Percentiles rank a stretch among this genome's conserved stretches.
phyloP scores from a whole-genome alignment of 257 asterid genomes.

The Coffea eugenioides region DNA sequence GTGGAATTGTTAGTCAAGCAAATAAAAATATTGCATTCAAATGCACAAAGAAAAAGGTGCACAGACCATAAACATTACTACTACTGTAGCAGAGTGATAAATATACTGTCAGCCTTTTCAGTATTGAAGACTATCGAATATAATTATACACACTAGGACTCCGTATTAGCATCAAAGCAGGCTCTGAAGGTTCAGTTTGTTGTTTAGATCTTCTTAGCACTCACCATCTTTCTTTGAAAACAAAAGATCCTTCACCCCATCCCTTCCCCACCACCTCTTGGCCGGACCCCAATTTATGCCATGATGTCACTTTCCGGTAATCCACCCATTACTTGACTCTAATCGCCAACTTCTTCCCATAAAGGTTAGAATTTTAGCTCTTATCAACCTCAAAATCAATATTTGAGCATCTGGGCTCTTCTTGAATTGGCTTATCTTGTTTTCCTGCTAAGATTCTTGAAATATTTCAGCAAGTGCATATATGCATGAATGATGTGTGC shows the following conservation, averaged over 20 bases:
- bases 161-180: neutral
- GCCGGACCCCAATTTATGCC: constrained; percentile 8
- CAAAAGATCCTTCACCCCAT: neutral
- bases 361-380: constrained; percentile 19
- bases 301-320: constrained; percentile 21
- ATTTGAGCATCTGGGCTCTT: constrained; percentile 6
- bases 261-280: neutral
- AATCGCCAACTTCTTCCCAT: neutral
- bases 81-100: neutral
- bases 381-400: neutral
- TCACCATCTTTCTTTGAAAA: neutral
- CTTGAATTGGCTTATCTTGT: constrained; percentile 9
- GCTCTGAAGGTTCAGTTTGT: constrained; percentile 13
- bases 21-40: neutral
- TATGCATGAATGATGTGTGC: neutral
- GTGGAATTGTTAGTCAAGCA: neutral
- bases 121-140: neutral
- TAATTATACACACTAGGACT: too few relatives aligned
- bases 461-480: neutral
- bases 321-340: constrained; percentile 13
- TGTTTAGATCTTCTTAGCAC: constrained; percentile 16
- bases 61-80: neutral
- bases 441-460: neutral
- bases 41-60: neutral
- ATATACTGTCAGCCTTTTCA: constrained; percentile 2